These are phyloP conservation scores for Falciphora oryzae DNA, from an alignment of 2,329 filamentous ascomycete genomes.

Conservation along the genomic window DNA sequence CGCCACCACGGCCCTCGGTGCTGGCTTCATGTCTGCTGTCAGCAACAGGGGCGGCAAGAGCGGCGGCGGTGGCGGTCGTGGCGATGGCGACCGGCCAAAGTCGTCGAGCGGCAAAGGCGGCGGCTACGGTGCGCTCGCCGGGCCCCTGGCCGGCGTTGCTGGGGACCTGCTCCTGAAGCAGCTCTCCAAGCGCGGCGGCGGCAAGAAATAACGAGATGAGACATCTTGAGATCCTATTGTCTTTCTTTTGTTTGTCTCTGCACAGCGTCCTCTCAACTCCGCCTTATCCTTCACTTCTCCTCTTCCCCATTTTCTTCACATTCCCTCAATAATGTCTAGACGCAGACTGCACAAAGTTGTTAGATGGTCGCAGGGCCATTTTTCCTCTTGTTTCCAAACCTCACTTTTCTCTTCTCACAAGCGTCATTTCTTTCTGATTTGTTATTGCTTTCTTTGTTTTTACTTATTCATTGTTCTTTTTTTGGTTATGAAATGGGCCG, in stretches of 20 bases:
- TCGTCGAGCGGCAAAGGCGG: not conserved
- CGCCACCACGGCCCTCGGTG: constrained; percentile 2
- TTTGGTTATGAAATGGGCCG: not conserved
- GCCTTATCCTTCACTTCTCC: not conserved
- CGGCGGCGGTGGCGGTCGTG: not conserved
- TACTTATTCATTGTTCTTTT: not conserved
- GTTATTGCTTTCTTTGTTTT: not conserved
- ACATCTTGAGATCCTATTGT: not conserved
- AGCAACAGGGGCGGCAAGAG: not conserved
- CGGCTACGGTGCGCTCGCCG: not conserved
- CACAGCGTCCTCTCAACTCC: not conserved
- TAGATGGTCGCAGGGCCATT: not conserved
- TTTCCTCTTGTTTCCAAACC: not conserved
- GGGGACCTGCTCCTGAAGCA: constrained; percentile 7
- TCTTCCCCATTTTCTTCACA: not conserved
- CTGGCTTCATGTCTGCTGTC: constrained; percentile 8
- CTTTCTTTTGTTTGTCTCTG: not conserved
- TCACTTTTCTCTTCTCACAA: not conserved
- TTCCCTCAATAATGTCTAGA: not conserved
- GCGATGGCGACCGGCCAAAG: not conserved
- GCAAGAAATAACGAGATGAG: not conserved
- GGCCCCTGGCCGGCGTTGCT: not conserved
- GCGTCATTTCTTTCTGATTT: not conserved
- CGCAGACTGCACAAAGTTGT: not conserved
- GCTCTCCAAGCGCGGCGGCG: constrained; percentile 5